phyloP scores from a whole-genome alignment of 306 rosid species.

The Citrullus colocynthis region DNA sequence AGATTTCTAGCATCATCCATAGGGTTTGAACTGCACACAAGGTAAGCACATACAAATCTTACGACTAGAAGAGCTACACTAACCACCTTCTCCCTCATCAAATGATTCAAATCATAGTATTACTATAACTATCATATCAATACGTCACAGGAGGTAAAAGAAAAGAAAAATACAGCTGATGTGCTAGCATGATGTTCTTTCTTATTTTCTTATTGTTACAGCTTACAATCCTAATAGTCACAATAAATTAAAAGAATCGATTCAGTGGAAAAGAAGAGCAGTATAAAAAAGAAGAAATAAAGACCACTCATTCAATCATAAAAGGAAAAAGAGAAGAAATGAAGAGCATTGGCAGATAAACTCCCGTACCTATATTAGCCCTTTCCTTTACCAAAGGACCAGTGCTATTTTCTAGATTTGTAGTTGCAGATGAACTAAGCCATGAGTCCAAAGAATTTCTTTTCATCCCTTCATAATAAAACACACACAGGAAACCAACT shows the following conservation, averaged over 20 bases:
- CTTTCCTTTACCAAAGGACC: constrained; percentile 4
- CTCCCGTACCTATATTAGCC: constrained; percentile 20
- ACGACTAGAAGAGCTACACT: not conserved
- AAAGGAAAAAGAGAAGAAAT: not conserved
- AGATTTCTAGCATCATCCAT: not conserved
- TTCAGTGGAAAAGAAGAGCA: not conserved
- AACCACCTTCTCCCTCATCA: not conserved
- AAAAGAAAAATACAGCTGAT: not conserved
- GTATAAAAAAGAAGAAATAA: not conserved
- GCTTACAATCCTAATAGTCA: not conserved
- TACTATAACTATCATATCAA: not conserved
- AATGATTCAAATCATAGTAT: not conserved
- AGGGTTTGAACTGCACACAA: not conserved
- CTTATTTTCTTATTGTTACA: not conserved
- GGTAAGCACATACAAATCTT: not conserved
- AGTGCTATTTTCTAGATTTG: constrained; percentile 14
- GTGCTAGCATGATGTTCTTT: not conserved
- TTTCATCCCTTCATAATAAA: constrained; percentile 28
- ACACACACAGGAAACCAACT: constrained; percentile 14
- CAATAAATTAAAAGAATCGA: not conserved
- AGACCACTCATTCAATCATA: not conserved
- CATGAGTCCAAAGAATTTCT: constrained; percentile 53
- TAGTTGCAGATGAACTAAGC: constrained; percentile 45
- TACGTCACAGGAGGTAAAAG: not conserved
- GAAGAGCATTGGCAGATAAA: not conserved